Evolutionary conservation across 106 monocot genomes (phyloP), one percentile per base, ranked within the genome.

Genomic region (Dendrobium chrysotoxum): DNA sequence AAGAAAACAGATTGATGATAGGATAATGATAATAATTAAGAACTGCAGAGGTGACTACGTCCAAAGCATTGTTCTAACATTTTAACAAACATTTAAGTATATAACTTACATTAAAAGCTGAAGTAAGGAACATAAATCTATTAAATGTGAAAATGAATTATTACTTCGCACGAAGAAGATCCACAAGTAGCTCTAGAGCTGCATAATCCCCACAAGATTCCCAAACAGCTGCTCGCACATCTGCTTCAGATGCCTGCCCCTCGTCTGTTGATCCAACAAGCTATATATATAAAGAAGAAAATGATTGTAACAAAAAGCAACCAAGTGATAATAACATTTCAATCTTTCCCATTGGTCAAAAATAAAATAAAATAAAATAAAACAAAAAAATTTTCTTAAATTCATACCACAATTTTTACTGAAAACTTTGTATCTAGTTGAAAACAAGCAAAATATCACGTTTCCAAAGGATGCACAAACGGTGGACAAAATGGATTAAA

Each of bases 201-300:
- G 91, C 92, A 81, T 85, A 83, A 91, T 98, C 98, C 44, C 98
- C 98, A 82, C 91, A 92, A 81, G 86, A 84, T 84, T 98, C 98
- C 95, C 98, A 98, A 54, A 98, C 81, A 72, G 95, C 95, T 72
- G 92, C 81, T 85, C 90, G 85, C 38, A 98, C 88, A 77, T 98
- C 97, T 67, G 28, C 81, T 71, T 82, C 89, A 81, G 87, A 87
- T 68, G 86, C 84, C 44, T 92, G 80, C 66, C 80, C 72, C 16
- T 74, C 82, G 40, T 82, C 86, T 42, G 64, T 55, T 58, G 82
- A 84, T 70, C 78, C 89, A 82, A 75, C 86, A 88, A 90, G 82
- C 89, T 92, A 81, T 79, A 46, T 1, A 82, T 61, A 79, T 2
- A 13, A 71, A 71, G 3, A 75, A 25, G 42, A 13, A 45, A 79